Evolutionary conservation across 1,139 yeast species (phyloP).

Genomic region (Hemisphaericaspora xylofermentans): DNA sequence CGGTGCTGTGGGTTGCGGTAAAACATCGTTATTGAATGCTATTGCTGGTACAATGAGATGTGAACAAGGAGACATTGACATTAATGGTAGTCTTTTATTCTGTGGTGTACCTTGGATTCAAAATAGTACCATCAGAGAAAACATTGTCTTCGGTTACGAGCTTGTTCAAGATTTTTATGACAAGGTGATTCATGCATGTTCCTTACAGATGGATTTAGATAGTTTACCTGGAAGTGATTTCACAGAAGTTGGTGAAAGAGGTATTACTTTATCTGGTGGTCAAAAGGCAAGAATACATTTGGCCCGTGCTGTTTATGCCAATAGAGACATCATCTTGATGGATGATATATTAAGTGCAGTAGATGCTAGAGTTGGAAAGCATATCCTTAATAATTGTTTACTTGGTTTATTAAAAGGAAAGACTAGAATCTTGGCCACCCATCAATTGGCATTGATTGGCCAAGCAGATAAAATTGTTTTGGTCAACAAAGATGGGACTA

Average conservation of each 20-base stretch:
- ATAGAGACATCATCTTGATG: slow-evolving; percentile 60
- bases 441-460: slow-evolving; percentile 69
- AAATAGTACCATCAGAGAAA: slow-evolving; percentile 74
- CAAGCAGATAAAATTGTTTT: slow-evolving; percentile 70
- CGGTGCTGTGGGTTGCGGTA: slow-evolving; percentile 73
- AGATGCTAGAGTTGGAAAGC: slow-evolving; percentile 86
- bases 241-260: slow-evolving; percentile 91
- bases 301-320: slow-evolving; percentile 81
- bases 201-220: slow-evolving; percentile 66
- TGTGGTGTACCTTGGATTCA: slow-evolving; percentile 80
- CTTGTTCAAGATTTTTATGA: slow-evolving; percentile 57
- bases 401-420: slow-evolving; percentile 53
- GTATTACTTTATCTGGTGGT: slow-evolving; percentile 90
- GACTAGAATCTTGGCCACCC: slow-evolving; percentile 83
- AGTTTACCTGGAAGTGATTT: slow-evolving; percentile 76
- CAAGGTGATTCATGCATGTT: slow-evolving; percentile 60
- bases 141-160: slow-evolving; percentile 68
- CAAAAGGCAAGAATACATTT: slow-evolving; percentile 85
- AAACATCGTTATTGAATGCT: slow-evolving; percentile 61
- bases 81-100: slow-evolving; percentile 44
- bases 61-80: slow-evolving; percentile 43
- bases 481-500: slow-evolving; percentile 63
- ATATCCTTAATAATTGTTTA: slow-evolving; percentile 71
- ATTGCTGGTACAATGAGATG: slow-evolving; percentile 61
- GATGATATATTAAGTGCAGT: slow-evolving; percentile 93